Percentiles rank a stretch among this genome's conserved stretches.
Evolutionary conservation across 208 protist species (phyloP).

Genomic region (Spironucleus salmonicida): DNA sequence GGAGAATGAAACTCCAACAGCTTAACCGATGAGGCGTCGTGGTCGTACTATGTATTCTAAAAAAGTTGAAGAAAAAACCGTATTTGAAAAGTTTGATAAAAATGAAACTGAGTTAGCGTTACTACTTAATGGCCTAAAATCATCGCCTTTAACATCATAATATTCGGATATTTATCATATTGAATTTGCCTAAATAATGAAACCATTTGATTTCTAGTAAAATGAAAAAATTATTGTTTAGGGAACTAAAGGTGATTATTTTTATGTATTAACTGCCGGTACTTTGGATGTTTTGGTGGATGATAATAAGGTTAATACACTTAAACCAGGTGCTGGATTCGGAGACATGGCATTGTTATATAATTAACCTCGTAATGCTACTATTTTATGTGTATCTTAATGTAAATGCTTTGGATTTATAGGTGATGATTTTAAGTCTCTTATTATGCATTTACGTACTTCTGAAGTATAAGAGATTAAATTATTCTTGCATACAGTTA

Average conservation of each 20-base stretch:
- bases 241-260: not conserved
- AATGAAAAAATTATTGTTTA: not conserved
- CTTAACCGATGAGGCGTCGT: too few species aligned
- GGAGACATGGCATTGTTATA: slow-evolving; percentile 16
- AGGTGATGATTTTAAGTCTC: not conserved
- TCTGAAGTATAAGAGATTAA: not conserved
- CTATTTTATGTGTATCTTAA: not conserved
- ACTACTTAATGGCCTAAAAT: too few species aligned
- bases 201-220: not conserved
- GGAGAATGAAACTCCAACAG: too few species aligned
- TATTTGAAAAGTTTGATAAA: too few species aligned
- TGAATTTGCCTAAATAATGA: too few species aligned
- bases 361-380: not conserved
- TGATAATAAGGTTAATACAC: not conserved
- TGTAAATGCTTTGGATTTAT: not conserved
- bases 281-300: not conserved
- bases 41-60: too few species aligned
- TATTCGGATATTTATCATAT: too few species aligned
- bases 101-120: too few species aligned
- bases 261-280: not conserved
- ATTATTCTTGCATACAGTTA: not conserved
- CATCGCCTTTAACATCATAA: too few species aligned
- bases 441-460: not conserved
- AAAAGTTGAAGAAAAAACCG: too few species aligned
- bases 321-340: not conserved